Conservation (phyloP, 2,329 filamentous ascomycete species). For the Ilyonectria robusta region DNA sequence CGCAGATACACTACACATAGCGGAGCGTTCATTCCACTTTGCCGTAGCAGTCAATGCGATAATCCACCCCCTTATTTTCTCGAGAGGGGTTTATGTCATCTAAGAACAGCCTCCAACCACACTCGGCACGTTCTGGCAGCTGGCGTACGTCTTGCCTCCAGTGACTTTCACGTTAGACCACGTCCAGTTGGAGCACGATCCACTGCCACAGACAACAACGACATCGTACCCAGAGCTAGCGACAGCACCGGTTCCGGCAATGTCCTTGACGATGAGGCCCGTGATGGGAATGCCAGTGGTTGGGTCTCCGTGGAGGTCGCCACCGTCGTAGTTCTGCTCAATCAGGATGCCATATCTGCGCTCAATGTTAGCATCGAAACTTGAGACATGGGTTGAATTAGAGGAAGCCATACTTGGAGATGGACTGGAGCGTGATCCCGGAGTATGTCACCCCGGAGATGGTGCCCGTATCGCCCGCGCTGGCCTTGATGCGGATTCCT, state of each 20-base stretch:
- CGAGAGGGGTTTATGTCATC: background rate
- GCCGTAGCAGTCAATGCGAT: too few species aligned
- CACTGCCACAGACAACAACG: background rate
- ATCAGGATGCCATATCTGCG: background rate
- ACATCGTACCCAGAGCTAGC: background rate
- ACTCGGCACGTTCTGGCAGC: conserved; percentile 50
- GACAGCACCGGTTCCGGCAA: background rate
- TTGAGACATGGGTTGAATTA: background rate
- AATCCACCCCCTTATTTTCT: too few species aligned
- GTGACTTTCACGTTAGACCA: conserved; percentile 65
- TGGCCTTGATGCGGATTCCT: conserved; percentile 2
- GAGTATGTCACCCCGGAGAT: conserved; percentile 2
- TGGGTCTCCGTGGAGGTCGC: conserved; percentile 1
- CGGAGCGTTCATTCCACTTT: too few species aligned
- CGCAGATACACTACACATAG: too few species aligned
- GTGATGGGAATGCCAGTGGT: conserved; percentile 1
- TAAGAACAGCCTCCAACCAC: conserved; percentile 16
- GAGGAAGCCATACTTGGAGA: background rate
- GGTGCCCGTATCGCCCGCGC: background rate
- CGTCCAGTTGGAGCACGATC: conserved; percentile 47
- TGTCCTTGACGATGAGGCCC: background rate
- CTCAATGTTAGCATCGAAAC: background rate
- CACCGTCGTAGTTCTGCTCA: background rate
- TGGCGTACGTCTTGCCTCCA: conserved; percentile 61
- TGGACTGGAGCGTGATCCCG: conserved; percentile 4